Conservation (phyloP, 768 basidiomycete species). For the Suillus bovinus region DNA sequence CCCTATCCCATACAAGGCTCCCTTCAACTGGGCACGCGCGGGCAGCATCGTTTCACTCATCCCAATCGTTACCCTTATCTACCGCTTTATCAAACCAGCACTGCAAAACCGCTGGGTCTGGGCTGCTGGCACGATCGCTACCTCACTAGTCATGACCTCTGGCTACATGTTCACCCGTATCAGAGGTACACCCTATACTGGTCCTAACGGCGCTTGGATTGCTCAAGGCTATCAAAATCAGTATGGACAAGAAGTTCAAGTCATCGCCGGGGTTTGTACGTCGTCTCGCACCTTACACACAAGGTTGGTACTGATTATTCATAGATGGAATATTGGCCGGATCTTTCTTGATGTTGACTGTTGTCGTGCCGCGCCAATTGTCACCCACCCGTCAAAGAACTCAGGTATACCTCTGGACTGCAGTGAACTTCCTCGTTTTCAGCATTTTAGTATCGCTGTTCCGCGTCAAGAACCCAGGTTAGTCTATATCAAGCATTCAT, state of each 20-base stretch:
- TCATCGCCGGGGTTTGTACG: constrained; percentile 85
- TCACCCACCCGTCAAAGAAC: constrained; percentile 75
- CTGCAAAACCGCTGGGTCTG: constrained; percentile 76
- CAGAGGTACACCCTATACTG: constrained; percentile 70
- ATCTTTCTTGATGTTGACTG: constrained; percentile 76
- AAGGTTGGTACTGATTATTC: constrained; percentile 13
- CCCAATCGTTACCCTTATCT: constrained; percentile 48
- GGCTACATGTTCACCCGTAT: constrained; percentile 98
- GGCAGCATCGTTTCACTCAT: constrained; percentile 45
- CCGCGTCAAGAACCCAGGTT: constrained; percentile 88
- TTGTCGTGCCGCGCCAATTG: constrained; percentile 77
- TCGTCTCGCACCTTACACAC: constrained; percentile 18
- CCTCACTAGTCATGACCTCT: constrained; percentile 81
- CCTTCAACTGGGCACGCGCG: constrained; percentile 70
- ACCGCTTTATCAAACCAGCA: constrained; percentile 64
- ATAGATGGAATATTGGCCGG: constrained; percentile 84
- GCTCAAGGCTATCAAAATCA: constrained; percentile 88
- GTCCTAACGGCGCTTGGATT: constrained; percentile 73
- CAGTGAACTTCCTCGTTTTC: constrained; percentile 80
- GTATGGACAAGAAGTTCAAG: constrained; percentile 90
- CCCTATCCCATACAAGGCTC: constrained; percentile 79
- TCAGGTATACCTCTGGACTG: constrained; percentile 89
- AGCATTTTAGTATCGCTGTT: constrained; percentile 86
- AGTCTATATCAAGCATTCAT: constrained; percentile 17
- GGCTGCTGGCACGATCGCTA: constrained; percentile 62